Evolutionary conservation across 805 yeast genomes (phyloP), one percentile per base, ranked within the genome.

Genomic region (Huiozyma sinensis): DNA sequence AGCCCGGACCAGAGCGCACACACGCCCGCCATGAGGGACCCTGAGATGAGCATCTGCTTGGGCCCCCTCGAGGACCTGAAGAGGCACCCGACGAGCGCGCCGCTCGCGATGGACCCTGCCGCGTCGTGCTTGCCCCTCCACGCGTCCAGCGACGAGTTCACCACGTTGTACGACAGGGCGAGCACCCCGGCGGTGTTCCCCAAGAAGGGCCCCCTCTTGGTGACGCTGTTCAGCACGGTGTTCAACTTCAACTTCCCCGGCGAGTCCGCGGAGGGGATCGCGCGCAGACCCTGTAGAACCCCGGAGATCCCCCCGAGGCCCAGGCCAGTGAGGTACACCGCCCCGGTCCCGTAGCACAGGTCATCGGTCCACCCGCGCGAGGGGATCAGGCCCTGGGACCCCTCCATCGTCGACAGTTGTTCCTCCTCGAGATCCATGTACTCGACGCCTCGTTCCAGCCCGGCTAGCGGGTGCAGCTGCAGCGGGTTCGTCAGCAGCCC

Each of bases 351-450:
- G 66, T 92, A 92, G 75, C 97, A 88, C 51, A 92, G 73, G 68
- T 92, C 97, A 64, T 92, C 98, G 11, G 88, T 76, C 95, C 96
- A 92, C 55, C 95, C 95, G 69, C 97, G 81, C n/a, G 95, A 83
- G 28, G 98, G 96, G 50, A 92, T 75, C 47, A 90, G 63, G 46
- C 96, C 95, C 59, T 85, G 87, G 1, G 95, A 77, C 35, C 95
- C 96, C 57, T 87, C 94, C 56, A 85, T 65, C n/a, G 75, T 66
- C 39, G 79, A 75, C 49, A 88, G 68, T 50, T 78, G 72, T 52
- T 88, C 96, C 48, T 81, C 89, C 56, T 90, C 97, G 49, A 92
- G 71, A 54, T 90, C 95, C 53, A 92, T 68, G 61, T 80, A 90
- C 64, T 92, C 97, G 42, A 92, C 76, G 44, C 88, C 95, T 57